Evolutionary conservation across 2,329 filamentous ascomycete species (phyloP).

Genomic region (Talaromyces albobiverticillius): DNA sequence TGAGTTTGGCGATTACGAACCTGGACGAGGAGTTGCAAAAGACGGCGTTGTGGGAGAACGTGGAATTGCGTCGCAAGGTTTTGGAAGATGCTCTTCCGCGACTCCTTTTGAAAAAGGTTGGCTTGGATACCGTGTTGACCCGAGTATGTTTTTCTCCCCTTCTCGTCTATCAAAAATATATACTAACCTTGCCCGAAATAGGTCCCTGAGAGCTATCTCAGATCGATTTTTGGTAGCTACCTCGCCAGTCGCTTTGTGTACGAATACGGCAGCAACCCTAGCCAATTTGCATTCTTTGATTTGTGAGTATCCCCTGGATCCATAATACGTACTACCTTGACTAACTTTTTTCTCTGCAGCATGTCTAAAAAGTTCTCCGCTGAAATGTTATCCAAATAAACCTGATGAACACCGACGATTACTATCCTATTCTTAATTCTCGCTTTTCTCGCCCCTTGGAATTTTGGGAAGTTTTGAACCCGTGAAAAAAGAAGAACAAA

Average conservation of each 20-base stretch:
- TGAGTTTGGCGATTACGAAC: conserved; percentile 90
- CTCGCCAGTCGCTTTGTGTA: conserved; percentile 95
- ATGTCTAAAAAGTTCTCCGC: conserved; percentile 34
- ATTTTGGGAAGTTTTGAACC: too few relatives aligned
- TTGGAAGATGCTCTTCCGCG: conserved; percentile 82
- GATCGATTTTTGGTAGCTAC: conserved; percentile 94
- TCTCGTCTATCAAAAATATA: neutral
- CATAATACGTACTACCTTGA: neutral
- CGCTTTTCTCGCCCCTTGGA: too few relatives aligned
- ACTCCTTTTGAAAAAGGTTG: conserved; percentile 82
- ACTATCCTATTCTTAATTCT: too few relatives aligned
- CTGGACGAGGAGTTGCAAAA: conserved; percentile 94
- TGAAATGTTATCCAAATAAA: conserved; percentile 5
- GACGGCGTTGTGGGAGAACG: conserved; percentile 86
- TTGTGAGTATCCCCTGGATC: conserved; percentile 65
- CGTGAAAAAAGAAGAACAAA: too few relatives aligned
- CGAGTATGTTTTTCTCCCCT: conserved; percentile 54
- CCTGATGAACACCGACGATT: too few relatives aligned
- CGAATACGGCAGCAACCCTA: conserved; percentile 85
- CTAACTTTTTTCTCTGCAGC: conserved; percentile 17
- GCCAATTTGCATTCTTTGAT: conserved; percentile 97
- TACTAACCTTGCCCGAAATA: conserved; percentile 29
- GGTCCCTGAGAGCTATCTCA: conserved; percentile 87
- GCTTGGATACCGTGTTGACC: conserved; percentile 79
- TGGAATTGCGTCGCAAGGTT: conserved; percentile 72